These are phyloP conservation scores for Komagataea norvegica DNA, from an alignment of 1,139 yeast genomes.

Conservation along the genomic window DNA sequence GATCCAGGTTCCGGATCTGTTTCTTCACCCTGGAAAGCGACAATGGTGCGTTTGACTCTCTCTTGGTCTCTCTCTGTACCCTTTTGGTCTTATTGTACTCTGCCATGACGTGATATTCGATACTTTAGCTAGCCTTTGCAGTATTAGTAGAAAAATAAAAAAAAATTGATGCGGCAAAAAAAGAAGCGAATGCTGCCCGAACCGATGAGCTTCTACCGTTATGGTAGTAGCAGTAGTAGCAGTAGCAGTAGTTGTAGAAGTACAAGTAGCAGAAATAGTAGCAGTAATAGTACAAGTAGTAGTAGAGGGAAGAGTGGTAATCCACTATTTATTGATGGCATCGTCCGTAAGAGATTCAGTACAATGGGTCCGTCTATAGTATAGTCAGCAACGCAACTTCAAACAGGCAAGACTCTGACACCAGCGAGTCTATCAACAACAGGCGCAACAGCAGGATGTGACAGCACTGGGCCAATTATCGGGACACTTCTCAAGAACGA, in stretches of 20 bases:
- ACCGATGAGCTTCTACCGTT: conserved; percentile 6
- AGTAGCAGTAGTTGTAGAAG: too few species aligned
- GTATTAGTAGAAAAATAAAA: background rate
- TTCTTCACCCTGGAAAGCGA: conserved; percentile 52
- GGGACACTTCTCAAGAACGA: conserved; percentile 87
- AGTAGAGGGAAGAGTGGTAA: too few species aligned
- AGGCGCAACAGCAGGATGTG: conserved; percentile 83
- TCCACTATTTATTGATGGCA: too few species aligned
- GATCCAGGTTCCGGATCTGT: conserved; percentile 80
- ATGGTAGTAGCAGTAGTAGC: too few species aligned
- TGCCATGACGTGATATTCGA: background rate
- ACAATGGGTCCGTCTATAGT: too few species aligned
- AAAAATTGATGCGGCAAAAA: background rate
- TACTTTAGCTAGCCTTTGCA: too few species aligned
- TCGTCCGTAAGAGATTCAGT: too few species aligned
- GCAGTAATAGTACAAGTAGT: too few species aligned
- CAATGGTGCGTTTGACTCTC: background rate
- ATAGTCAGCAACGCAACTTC: too few species aligned
- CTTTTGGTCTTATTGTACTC: background rate
- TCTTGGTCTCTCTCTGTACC: background rate
- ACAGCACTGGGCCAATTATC: conserved; percentile 76
- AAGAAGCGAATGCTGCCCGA: conserved; percentile 1
- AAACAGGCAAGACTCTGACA: conserved; percentile 60
- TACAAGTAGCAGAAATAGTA: too few species aligned
- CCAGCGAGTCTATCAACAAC: conserved; percentile 59